Conservation (phyloP, 2,329 filamentous ascomycete species). For the Teratosphaeria epicoccoides region DNA sequence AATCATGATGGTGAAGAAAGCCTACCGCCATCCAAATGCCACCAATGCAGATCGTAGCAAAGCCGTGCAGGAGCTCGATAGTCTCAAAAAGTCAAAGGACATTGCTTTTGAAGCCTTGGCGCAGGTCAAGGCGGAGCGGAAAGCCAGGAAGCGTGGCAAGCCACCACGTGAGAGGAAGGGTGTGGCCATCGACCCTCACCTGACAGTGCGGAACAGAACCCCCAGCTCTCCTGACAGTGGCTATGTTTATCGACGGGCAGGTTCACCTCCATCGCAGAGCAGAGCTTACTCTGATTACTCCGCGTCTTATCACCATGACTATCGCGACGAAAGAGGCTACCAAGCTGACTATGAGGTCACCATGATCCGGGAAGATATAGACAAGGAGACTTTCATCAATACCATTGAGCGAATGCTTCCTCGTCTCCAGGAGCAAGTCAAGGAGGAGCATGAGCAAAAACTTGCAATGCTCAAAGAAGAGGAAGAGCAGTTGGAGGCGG, state of each 20-base stretch:
- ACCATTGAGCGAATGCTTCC: neutral
- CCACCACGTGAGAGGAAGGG: too few relatives aligned
- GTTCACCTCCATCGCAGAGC: neutral
- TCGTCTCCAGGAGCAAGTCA: neutral
- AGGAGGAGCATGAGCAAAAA: neutral
- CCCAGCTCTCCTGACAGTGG: neutral
- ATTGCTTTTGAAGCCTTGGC: neutral
- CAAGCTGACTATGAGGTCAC: neutral
- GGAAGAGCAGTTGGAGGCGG: neutral
- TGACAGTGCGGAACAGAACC: neutral
- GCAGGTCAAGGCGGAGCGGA: neutral
- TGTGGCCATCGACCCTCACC: too few relatives aligned
- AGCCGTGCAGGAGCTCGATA: neutral
- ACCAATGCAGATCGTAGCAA: neutral
- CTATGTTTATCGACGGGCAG: neutral
- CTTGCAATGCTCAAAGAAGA: neutral
- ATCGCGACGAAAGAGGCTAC: neutral
- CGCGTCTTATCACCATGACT: neutral
- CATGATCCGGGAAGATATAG: neutral
- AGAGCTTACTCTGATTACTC: neutral
- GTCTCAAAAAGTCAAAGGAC: neutral
- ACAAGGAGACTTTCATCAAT: neutral
- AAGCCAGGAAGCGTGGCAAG: too few relatives aligned
- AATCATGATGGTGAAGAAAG: constrained; percentile 1
- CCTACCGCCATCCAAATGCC: neutral